Percentiles rank a stretch among this genome's conserved stretches.
Conservation (phyloP, 1,284 basidiomycete genomes). For the Boletus sp. region DNA sequence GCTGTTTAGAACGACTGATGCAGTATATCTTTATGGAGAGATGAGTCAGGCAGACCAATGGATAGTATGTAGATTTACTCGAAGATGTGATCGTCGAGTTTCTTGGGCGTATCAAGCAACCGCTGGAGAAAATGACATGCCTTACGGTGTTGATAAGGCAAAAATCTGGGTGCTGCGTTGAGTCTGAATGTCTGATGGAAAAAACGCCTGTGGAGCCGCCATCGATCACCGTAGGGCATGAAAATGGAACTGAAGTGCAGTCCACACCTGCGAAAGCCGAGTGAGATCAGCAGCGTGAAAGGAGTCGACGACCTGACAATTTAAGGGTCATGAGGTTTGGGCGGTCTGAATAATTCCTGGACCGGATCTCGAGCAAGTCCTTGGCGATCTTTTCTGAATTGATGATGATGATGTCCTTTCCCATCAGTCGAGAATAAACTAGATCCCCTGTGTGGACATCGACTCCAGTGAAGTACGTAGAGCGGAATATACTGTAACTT, state of each 20-base stretch:
- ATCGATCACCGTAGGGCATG: no score
- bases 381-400: background rate
- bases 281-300: background rate
- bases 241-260: slow-evolving; percentile 33
- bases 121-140: slow-evolving; percentile 10
- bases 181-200: no score
- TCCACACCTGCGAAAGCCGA: slow-evolving; percentile 34
- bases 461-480: background rate
- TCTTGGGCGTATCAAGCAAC: slow-evolving; percentile 27
- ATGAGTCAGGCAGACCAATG: background rate
- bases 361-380: background rate
- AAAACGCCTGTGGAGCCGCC: slow-evolving; percentile 37
- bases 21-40: background rate
- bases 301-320: background rate
- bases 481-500: background rate
- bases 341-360: background rate
- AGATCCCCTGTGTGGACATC: background rate
- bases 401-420: no score
- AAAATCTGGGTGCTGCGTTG: slow-evolving; percentile 20
- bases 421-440: background rate
- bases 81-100: slow-evolving; percentile 14
- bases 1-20: background rate
- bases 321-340: background rate
- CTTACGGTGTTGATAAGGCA: slow-evolving; percentile 15
- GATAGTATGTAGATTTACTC: background rate